These are phyloP conservation scores for Cryphonectria nitschkei DNA, from an alignment of 2,329 filamentous ascomycete genomes.

Conservation along the genomic window DNA sequence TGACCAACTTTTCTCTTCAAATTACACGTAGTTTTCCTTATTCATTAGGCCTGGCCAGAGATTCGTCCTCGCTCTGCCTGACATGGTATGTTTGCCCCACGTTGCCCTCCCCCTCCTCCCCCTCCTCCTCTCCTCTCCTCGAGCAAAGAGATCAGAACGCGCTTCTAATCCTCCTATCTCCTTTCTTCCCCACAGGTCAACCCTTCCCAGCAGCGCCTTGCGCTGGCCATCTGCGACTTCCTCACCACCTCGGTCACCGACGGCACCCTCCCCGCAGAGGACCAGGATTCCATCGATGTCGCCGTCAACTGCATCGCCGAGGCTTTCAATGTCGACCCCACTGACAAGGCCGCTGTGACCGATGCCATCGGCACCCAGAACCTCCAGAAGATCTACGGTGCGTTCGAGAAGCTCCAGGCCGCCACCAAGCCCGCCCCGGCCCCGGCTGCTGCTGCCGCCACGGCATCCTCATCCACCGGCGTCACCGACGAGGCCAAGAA, in stretches of 20 bases:
- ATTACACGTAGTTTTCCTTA: background rate
- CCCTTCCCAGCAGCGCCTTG: constrained; percentile 78
- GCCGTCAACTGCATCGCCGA: constrained; percentile 94
- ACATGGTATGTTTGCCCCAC: constrained; percentile 20
- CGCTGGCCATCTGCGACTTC: constrained; percentile 97
- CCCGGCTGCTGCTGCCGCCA: constrained; percentile 43
- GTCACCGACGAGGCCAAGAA: constrained; percentile 65
- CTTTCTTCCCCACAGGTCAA: constrained; percentile 42
- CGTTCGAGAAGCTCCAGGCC: constrained; percentile 92
- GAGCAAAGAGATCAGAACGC: background rate
- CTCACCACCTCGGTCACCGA: constrained; percentile 82
- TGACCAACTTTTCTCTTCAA: background rate
- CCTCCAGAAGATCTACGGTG: constrained; percentile 87
- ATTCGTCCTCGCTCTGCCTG: background rate
- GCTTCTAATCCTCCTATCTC: constrained; percentile 12
- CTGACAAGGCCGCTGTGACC: constrained; percentile 70
- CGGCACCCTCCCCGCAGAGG: constrained; percentile 84
- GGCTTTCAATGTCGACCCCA: constrained; percentile 91
- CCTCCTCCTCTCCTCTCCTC: background rate
- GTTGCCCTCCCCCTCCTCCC: background rate
- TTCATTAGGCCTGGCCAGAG: background rate
- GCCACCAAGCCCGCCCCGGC: constrained; percentile 41
- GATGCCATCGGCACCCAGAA: constrained; percentile 85
- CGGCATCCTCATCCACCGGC: constrained; percentile 39
- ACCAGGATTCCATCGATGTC: constrained; percentile 92